Percentiles rank a stretch among this genome's conserved stretches.
Conservation (phyloP, 208 protist genomes). For the Crithidia brevicula region DNA sequence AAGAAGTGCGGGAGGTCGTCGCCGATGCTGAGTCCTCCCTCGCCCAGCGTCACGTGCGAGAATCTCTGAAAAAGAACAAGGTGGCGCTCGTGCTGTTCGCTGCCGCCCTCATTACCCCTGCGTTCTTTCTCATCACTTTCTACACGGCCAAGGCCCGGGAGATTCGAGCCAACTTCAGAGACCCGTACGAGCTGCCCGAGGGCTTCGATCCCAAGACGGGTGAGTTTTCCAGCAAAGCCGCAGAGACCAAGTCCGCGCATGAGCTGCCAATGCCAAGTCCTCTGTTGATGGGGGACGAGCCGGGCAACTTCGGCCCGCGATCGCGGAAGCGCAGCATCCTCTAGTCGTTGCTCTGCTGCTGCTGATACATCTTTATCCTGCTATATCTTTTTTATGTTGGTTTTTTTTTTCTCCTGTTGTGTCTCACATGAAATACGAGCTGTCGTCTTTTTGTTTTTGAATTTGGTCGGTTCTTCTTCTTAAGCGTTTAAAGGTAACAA, state of each 20-base stretch:
- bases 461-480: too few relatives aligned
- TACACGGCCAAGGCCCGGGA: constrained; percentile 66
- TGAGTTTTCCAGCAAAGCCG: constrained; percentile 25
- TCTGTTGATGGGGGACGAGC: constrained; percentile 53
- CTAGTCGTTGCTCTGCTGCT: constrained; percentile 9
- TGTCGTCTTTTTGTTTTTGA: too few relatives aligned
- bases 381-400: background rate
- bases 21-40: constrained; percentile 67
- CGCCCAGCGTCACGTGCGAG: constrained; percentile 70
- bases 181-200: constrained; percentile 76
- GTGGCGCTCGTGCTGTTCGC: constrained; percentile 58
- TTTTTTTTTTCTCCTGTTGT: background rate
- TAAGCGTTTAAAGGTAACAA: too few relatives aligned
- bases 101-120: constrained; percentile 47
- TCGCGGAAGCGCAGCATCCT: constrained; percentile 23
- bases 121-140: constrained; percentile 63
- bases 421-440: too few relatives aligned
- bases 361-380: background rate
- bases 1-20: constrained; percentile 58
- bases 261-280: constrained; percentile 31
- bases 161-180: constrained; percentile 62
- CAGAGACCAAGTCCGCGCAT: constrained; percentile 17
- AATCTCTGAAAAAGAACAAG: constrained; percentile 74
- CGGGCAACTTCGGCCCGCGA: constrained; percentile 41
- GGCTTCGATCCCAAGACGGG: constrained; percentile 75